phyloP scores from a whole-genome alignment of 768 basidiomycete genomes.

The Boletus tomentosulus region DNA sequence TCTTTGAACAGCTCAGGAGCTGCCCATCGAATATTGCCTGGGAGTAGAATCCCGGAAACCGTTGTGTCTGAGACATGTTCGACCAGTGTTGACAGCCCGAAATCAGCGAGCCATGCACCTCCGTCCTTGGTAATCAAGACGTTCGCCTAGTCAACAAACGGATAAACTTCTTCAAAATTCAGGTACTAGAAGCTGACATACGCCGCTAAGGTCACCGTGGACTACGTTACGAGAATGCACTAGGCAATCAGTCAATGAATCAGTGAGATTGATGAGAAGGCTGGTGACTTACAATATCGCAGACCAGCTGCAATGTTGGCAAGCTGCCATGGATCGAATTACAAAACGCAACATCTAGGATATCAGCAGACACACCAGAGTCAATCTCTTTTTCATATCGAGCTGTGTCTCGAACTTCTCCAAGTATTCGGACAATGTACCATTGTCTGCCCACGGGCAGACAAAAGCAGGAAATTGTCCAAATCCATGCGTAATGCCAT shows the following conservation, averaged over 20 bases:
- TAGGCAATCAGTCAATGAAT: constrained; percentile 3
- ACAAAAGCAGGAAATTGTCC: constrained; percentile 29
- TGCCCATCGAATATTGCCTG: constrained; percentile 29
- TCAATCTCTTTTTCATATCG: constrained; percentile 14
- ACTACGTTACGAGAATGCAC: constrained; percentile 24
- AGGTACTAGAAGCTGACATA: not conserved
- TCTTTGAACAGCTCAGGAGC: constrained; percentile 23
- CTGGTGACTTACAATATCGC: constrained; percentile 12
- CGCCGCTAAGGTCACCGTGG: constrained; percentile 42
- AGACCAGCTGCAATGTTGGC: constrained; percentile 22
- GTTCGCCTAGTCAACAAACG: constrained; percentile 11
- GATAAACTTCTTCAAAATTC: not conserved
- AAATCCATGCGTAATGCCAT: constrained; percentile 24
- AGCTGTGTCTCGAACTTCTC: constrained; percentile 11
- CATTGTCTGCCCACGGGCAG: constrained; percentile 33
- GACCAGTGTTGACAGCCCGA: constrained; percentile 26
- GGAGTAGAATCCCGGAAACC: constrained; percentile 6
- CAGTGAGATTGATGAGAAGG: not conserved
- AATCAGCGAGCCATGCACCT: constrained; percentile 27
- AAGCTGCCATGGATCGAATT: constrained; percentile 15
- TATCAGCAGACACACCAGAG: constrained; percentile 9
- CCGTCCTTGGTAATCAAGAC: constrained; percentile 13
- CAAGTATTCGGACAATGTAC: constrained; percentile 29
- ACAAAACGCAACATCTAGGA: not conserved
- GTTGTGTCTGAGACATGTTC: constrained; percentile 7